Evolutionary conservation across 2,329 filamentous ascomycete genomes (phyloP).

Genomic region (Fusarium proliferatum): DNA sequence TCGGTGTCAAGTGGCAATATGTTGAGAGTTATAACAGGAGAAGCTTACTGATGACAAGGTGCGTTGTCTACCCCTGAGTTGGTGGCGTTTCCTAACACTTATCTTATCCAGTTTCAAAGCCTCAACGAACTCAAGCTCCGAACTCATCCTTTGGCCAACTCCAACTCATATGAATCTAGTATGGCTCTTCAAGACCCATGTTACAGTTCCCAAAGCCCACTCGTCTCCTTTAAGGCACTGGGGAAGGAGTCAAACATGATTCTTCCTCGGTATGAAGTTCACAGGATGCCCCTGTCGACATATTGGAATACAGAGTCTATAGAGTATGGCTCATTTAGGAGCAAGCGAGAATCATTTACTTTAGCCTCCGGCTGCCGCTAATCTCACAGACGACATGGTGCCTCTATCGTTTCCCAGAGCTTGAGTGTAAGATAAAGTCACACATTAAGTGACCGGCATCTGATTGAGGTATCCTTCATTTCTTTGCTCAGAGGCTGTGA

Average conservation of each 20-base stretch:
- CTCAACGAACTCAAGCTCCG: too few relatives aligned
- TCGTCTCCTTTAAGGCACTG: neutral
- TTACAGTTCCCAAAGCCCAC: neutral
- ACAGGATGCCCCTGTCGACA: neutral
- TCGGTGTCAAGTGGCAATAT: rapidly evolving
- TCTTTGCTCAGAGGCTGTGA: neutral
- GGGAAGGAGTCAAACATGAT: neutral
- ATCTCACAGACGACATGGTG: slow-evolving; percentile 1
- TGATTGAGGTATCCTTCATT: neutral
- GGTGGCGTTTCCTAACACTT: neutral
- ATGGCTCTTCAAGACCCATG: neutral
- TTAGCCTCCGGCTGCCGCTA: rapidly evolving
- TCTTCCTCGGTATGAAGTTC: neutral
- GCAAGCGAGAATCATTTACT: rapidly evolving
- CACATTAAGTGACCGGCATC: slow-evolving; percentile 80
- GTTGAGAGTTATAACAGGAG: rapidly evolving
- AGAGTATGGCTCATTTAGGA: neutral
- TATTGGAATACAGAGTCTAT: too few relatives aligned
- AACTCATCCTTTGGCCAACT: neutral
- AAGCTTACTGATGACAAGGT: neutral
- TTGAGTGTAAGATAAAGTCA: slow-evolving; percentile 81
- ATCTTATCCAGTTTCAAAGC: neutral
- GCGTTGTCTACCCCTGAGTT: neutral
- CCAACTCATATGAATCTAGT: neutral
- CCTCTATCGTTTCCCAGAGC: slow-evolving; percentile 63